These are phyloP conservation scores for Pythium angustatum DNA, from an alignment of 352 stramenopile genomes.

Conservation along the genomic window DNA sequence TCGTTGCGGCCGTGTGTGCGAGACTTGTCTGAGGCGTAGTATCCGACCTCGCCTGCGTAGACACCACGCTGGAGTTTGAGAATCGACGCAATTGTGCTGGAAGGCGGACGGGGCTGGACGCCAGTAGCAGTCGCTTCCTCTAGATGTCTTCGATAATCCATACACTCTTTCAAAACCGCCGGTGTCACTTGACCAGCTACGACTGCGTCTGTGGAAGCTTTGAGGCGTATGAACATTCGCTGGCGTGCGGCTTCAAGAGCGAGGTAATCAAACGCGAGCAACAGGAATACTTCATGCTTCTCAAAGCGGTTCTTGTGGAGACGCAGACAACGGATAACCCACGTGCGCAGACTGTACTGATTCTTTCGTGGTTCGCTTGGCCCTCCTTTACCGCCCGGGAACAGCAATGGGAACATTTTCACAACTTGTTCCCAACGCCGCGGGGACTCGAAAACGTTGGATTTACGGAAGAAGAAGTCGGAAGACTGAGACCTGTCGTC, in stretches of 20 bases:
- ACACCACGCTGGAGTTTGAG: slow-evolving; percentile 29
- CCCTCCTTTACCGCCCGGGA: slow-evolving; percentile 29
- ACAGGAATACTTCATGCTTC: slow-evolving; percentile 29
- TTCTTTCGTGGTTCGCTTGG: slow-evolving; percentile 19
- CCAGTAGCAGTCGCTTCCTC: no score
- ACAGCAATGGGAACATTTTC: slow-evolving; percentile 31
- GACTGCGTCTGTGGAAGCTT: slow-evolving; percentile 20
- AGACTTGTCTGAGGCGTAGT: slow-evolving; percentile 29
- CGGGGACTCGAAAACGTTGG: slow-evolving; percentile 6
- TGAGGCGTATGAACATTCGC: slow-evolving; percentile 27
- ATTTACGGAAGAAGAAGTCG: slow-evolving; percentile 21
- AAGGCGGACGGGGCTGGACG: no score
- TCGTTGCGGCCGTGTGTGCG: slow-evolving; percentile 21
- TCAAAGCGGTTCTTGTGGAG: slow-evolving; percentile 29
- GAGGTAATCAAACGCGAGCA: slow-evolving; percentile 31
- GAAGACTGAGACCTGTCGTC: slow-evolving; percentile 1
- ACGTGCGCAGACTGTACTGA: slow-evolving; percentile 27
- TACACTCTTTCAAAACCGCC: slow-evolving; percentile 9
- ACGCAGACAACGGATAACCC: slow-evolving; percentile 19
- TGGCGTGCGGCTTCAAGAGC: slow-evolving; percentile 14
- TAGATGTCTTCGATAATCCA: slow-evolving; percentile 27
- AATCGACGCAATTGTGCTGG: slow-evolving; percentile 14
- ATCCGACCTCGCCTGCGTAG: slow-evolving; percentile 13
- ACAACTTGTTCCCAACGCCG: slow-evolving; percentile 12
- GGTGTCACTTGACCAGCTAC: slow-evolving; percentile 1